Evolutionary conservation across 1,284 basidiomycete species (phyloP).

Genomic region (Boletus semigastroideus): DNA sequence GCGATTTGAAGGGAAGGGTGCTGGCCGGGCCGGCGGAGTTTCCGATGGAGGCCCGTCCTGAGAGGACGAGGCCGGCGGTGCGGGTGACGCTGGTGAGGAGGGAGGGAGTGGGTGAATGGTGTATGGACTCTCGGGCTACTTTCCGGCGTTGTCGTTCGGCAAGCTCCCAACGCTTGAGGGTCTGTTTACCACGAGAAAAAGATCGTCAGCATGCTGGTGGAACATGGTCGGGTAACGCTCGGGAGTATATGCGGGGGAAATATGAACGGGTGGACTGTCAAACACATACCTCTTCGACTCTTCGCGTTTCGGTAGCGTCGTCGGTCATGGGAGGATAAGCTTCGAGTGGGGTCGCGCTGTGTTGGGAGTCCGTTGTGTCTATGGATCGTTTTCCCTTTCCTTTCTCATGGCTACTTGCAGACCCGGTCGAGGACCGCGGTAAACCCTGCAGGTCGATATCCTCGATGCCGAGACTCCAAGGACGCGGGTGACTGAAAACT

Average conservation of each 20-base stretch:
- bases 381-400: constrained; percentile 29
- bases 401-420: constrained; percentile 16
- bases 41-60: constrained; percentile 26
- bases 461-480: constrained; percentile 33
- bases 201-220: constrained; percentile 7
- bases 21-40: constrained; percentile 27
- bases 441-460: constrained; percentile 12
- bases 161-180: constrained; percentile 69
- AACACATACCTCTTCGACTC: constrained; percentile 63
- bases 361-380: constrained; percentile 22
- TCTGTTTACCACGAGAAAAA: constrained; percentile 41
- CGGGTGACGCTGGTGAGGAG: constrained; percentile 55
- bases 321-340: constrained; percentile 67
- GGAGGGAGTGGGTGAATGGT: constrained; percentile 38
- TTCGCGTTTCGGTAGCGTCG: constrained; percentile 61
- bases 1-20: constrained; percentile 46
- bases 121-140: constrained; percentile 52
- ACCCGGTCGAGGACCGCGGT: constrained; percentile 16
- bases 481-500: constrained; percentile 41
- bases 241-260: neutral
- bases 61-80: constrained; percentile 50
- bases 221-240: neutral
- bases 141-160: constrained; percentile 69
- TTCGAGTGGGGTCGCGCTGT: constrained; percentile 25
- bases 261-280: neutral